These are phyloP conservation scores for Naganishia cerealis DNA, from an alignment of 1,284 basidiomycete species.

Conservation along the genomic window DNA sequence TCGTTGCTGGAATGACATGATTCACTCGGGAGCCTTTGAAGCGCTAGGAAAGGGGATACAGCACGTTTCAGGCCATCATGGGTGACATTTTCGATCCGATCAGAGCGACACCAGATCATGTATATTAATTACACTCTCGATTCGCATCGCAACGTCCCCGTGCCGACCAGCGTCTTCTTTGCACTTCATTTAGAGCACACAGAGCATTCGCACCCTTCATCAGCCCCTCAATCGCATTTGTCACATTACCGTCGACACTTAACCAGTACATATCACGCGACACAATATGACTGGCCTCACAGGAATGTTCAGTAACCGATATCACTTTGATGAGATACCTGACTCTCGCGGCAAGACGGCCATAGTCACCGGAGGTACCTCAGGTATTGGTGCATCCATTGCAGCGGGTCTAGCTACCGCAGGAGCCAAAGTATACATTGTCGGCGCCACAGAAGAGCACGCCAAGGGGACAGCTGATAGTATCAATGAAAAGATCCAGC, in stretches of 20 bases:
- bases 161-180: not conserved
- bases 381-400: slow-evolving; percentile 21
- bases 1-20: too few relatives aligned
- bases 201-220: not conserved
- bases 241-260: not conserved
- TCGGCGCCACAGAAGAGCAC: slow-evolving; percentile 41
- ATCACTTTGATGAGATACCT: slow-evolving; percentile 49
- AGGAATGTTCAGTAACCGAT: slow-evolving; percentile 47
- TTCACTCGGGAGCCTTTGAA: too few relatives aligned
- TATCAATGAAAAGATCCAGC: slow-evolving; percentile 25
- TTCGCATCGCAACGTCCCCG: too few relatives aligned
- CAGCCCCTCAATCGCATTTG: not conserved
- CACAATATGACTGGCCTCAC: slow-evolving; percentile 38
- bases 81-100: too few relatives aligned
- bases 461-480: slow-evolving; percentile 37
- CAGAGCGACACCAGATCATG: too few relatives aligned
- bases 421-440: slow-evolving; percentile 29
- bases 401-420: slow-evolving; percentile 27
- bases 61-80: too few relatives aligned
- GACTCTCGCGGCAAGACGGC: slow-evolving; percentile 49
- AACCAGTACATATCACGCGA: not conserved
- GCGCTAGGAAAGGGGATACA: too few relatives aligned
- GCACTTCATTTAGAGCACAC: not conserved
- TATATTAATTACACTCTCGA: too few relatives aligned
- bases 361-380: slow-evolving; percentile 46